A percentile compares a stretch with the other conserved stretches of the same genome.
phyloP scores from a whole-genome alignment of 2,329 filamentous ascomycete genomes.

The Coleophoma eucalyptorum region DNA sequence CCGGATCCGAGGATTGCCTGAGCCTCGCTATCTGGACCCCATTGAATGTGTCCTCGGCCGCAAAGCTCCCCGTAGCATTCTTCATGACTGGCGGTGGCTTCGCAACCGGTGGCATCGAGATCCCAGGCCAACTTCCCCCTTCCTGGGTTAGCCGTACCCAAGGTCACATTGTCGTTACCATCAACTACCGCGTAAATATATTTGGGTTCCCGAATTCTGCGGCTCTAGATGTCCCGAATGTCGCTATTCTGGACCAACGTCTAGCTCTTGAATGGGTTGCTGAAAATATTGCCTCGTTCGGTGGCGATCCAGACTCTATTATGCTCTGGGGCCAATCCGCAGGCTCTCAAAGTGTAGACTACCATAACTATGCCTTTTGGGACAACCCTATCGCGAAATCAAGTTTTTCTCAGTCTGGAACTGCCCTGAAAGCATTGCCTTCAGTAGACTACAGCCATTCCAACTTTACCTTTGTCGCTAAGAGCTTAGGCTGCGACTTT shows the following conservation, averaged over 20 bases:
- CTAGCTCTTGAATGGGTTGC: slow-evolving; percentile 54
- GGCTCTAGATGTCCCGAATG: slow-evolving; percentile 15
- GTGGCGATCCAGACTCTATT: slow-evolving; percentile 43
- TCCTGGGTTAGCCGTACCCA: slow-evolving; percentile 13
- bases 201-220: slow-evolving; percentile 20
- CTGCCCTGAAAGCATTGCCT: slow-evolving; percentile 5
- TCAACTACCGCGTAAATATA: slow-evolving; percentile 31
- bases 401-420: slow-evolving; percentile 14
- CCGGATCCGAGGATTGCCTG: too few species aligned
- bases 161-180: slow-evolving; percentile 25
- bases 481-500: slow-evolving; percentile 19
- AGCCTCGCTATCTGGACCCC: too few species aligned
- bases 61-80: slow-evolving; percentile 33
- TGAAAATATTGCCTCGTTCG: slow-evolving; percentile 52
- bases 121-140: slow-evolving; percentile 12
- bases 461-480: slow-evolving; percentile 22
- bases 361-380: slow-evolving; percentile 19
- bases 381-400: slow-evolving; percentile 20
- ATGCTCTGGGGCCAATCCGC: slow-evolving; percentile 26
- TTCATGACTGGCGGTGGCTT: slow-evolving; percentile 39
- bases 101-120: slow-evolving; percentile 11
- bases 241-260: slow-evolving; percentile 57
- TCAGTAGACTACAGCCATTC: slow-evolving; percentile 8
- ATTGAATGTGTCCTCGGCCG: too few species aligned
- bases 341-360: slow-evolving; percentile 18